These are phyloP conservation scores for Pleomassaria siparia DNA, from an alignment of 2,329 filamentous ascomycete genomes.

Conservation along the genomic window DNA sequence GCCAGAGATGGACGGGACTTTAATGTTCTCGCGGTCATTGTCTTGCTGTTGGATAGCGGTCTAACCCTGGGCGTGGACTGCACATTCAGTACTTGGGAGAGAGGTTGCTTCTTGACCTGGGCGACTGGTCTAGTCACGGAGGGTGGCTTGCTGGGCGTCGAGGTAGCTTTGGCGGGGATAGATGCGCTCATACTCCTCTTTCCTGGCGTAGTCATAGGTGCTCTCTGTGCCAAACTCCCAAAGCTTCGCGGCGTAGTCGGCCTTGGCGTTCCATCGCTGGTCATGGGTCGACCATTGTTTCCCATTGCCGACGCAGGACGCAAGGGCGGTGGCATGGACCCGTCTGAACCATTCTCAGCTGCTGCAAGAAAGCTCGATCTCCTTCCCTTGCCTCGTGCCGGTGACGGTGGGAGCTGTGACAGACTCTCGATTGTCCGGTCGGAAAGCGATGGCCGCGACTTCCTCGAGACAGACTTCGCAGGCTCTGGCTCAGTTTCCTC, in stretches of 20 bases:
- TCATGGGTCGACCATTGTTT: constrained; percentile 52
- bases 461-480: constrained; percentile 34
- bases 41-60: constrained; percentile 40
- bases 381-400: constrained; percentile 59
- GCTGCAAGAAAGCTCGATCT: constrained; percentile 72
- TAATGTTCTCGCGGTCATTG: constrained; percentile 37
- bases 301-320: constrained; percentile 64
- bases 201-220: constrained; percentile 39
- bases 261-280: constrained; percentile 45
- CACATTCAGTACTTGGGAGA: constrained; percentile 27
- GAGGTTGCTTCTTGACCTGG: constrained; percentile 32
- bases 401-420: constrained; percentile 75
- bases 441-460: constrained; percentile 62
- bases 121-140: constrained; percentile 36
- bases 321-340: constrained; percentile 62
- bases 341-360: too few relatives aligned
- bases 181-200: constrained; percentile 41
- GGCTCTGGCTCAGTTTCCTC: constrained; percentile 19
- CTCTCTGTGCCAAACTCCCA: constrained; percentile 16
- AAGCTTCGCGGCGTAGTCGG: constrained; percentile 35
- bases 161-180: constrained; percentile 17
- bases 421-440: constrained; percentile 87
- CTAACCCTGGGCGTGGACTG: constrained; percentile 31
- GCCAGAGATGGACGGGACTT: constrained; percentile 34
- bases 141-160: constrained; percentile 35